Evolutionary conservation across 1,139 yeast genomes (phyloP).

Genomic region (Spathaspora jeffriesii): DNA sequence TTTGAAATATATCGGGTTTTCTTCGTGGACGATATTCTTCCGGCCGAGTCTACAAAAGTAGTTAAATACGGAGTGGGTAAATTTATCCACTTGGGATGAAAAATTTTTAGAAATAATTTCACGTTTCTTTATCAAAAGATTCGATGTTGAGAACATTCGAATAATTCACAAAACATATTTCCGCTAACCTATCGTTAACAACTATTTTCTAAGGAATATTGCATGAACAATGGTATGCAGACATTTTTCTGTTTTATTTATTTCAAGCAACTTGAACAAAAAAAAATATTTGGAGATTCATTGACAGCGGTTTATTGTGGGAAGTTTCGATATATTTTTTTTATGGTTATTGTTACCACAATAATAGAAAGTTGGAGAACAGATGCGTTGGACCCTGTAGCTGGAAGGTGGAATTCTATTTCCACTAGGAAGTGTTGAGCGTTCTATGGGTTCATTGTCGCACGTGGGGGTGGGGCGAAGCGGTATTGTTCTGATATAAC

Average conservation of each 20-base stretch:
- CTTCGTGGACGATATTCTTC: neutral
- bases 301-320: neutral
- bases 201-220: neutral
- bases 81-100: neutral
- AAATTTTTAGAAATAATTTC: neutral
- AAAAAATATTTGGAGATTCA: neutral
- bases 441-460: neutral
- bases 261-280: neutral
- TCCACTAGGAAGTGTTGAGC: neutral
- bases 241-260: neutral
- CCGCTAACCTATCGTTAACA: neutral
- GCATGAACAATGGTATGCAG: neutral
- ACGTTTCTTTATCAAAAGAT: neutral
- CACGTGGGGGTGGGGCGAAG: neutral
- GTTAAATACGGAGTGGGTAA: no score
- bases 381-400: neutral
- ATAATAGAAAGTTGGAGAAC: constrained; percentile 2
- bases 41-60: neutral
- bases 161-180: neutral
- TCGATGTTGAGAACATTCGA: constrained; percentile 2
- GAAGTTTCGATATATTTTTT: no score
- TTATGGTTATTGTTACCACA: neutral
- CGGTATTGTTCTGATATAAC: neutral
- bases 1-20: neutral
- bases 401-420: constrained; percentile 2